Percentiles rank a stretch among this genome's conserved stretches.
These are phyloP conservation scores for Cucurbita ficifolia DNA, from an alignment of 306 rosid species.

Conservation along the genomic window DNA sequence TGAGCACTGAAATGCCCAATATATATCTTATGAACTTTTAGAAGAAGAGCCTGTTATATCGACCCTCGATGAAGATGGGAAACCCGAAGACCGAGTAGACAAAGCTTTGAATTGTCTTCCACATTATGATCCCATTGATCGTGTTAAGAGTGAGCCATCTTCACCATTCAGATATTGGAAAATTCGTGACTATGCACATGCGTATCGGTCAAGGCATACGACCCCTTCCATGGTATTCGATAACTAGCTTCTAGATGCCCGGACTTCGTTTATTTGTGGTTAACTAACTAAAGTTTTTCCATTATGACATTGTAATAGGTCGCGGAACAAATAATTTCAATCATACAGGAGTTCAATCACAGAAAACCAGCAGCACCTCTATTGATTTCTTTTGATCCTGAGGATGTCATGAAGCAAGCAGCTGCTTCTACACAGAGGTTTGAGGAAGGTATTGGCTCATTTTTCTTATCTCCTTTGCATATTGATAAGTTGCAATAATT, in stretches of 20 bases:
- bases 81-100: conserved; percentile 56
- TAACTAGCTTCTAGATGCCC: neutral
- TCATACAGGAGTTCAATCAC: conserved; percentile 37
- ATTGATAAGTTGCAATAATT: neutral
- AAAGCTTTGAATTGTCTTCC: conserved; percentile 72
- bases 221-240: conserved; percentile 56
- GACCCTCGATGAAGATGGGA: conserved; percentile 52
- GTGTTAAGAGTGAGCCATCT: conserved; percentile 20
- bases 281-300: neutral
- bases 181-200: conserved; percentile 87
- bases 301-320: conserved; percentile 26
- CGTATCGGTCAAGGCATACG: conserved; percentile 53
- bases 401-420: conserved; percentile 69
- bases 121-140: conserved; percentile 43
- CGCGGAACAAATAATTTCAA: conserved; percentile 58
- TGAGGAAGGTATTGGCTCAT: conserved; percentile 48
- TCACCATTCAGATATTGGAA: conserved; percentile 67
- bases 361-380: conserved; percentile 49
- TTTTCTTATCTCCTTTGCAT: neutral
- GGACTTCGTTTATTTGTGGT: neutral
- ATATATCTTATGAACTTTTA: conserved; percentile 20
- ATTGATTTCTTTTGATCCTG: conserved; percentile 64
- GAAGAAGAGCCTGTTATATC: conserved; percentile 55
- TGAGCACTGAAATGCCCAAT: neutral
- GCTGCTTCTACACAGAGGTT: conserved; percentile 76